phyloP scores from a whole-genome alignment of 2,329 filamentous ascomycete genomes.

The Rhytidhysteron rufulum region DNA sequence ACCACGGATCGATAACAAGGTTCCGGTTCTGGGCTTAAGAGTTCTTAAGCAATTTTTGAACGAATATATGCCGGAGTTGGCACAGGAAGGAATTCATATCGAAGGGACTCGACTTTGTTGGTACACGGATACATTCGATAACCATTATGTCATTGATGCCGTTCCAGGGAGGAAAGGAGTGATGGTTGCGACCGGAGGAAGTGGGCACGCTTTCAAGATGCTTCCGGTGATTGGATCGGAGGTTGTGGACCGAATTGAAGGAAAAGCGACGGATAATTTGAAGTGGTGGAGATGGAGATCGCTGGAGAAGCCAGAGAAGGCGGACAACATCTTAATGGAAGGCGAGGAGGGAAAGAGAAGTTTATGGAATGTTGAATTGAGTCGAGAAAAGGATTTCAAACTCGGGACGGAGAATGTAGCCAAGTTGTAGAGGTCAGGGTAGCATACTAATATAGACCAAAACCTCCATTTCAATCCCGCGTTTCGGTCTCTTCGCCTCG shows the following conservation, averaged over 20 bases:
- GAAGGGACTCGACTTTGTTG: conserved; percentile 5
- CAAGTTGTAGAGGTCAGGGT: no score
- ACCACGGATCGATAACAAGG: no score
- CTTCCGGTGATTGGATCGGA: not conserved
- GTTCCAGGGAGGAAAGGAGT: not conserved
- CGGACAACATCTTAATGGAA: not conserved
- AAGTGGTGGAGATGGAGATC: not conserved
- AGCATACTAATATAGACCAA: no score
- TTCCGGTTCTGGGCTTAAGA: no score
- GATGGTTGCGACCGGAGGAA: not conserved
- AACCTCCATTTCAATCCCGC: no score
- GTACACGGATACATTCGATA: conserved; percentile 16
- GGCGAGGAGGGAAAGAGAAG: not conserved
- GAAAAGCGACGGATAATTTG: not conserved
- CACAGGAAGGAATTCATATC: no score
- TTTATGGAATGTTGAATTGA: no score
- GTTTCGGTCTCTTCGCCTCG: no score
- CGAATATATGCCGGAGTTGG: no score
- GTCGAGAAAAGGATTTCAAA: no score
- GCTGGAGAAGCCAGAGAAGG: not conserved
- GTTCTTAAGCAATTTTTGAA: no score
- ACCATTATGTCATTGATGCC: conserved; percentile 17
- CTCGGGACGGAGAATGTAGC: no score
- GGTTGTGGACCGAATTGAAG: not conserved
- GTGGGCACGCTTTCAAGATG: not conserved